Conservation (phyloP, 768 basidiomycete species). For the Psilocybe azurescens region DNA sequence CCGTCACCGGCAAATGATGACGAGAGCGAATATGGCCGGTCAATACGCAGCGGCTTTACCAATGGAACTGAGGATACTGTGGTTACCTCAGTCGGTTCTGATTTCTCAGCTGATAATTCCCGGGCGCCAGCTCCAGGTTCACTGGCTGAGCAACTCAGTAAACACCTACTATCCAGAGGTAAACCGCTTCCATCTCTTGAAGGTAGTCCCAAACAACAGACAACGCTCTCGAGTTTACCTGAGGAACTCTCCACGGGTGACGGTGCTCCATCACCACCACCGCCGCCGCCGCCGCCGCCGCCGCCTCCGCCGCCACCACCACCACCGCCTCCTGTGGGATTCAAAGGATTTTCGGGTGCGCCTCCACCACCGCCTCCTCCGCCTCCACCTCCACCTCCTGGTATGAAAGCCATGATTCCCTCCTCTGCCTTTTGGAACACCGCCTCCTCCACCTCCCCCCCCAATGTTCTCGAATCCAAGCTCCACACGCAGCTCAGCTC, state of each 20-base stretch:
- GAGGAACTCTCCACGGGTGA: conserved; percentile 37
- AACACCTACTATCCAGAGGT: conserved; percentile 59
- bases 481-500: conserved; percentile 52
- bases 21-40: conserved; percentile 62
- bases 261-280: conserved; percentile 17
- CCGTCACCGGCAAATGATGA: conserved; percentile 54
- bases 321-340: conserved; percentile 36
- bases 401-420: conserved; percentile 26
- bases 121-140: conserved; percentile 47
- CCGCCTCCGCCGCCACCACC: conserved; percentile 32
- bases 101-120: conserved; percentile 41
- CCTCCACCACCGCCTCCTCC: conserved; percentile 37
- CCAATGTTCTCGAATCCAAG: conserved; percentile 35
- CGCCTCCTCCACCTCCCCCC: conserved; percentile 44
- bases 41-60: conserved; percentile 40
- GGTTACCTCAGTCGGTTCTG: conserved; percentile 61
- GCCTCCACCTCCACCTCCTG: conserved; percentile 37
- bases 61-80: conserved; percentile 59
- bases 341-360: conserved; percentile 7
- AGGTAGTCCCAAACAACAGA: conserved; percentile 37
- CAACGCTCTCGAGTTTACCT: conserved; percentile 39
- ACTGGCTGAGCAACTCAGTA: conserved; percentile 66
- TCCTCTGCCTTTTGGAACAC: conserved; percentile 36
- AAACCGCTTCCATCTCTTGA: conserved; percentile 44
- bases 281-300: conserved; percentile 23